Conservation (phyloP, 208 protist species). For the Trypanosoma conorhini region DNA sequence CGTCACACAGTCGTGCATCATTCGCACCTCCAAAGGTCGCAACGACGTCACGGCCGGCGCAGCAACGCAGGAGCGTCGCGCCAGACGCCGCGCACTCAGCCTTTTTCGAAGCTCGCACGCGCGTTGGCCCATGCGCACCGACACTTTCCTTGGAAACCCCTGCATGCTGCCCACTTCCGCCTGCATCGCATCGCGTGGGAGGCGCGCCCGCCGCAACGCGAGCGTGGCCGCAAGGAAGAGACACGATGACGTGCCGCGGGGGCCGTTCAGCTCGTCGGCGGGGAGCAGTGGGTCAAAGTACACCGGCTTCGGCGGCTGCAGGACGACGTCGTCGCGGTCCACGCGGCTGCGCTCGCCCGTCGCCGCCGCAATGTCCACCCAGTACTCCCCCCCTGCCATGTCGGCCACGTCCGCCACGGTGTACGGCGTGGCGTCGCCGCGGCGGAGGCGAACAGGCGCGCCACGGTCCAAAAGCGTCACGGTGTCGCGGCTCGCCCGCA, state of each 20-base stretch:
- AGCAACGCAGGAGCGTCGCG: background rate
- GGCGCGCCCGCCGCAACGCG: conserved; percentile 14
- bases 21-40: background rate
- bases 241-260: conserved; percentile 50
- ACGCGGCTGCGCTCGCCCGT: conserved; percentile 21
- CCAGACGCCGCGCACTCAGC: background rate
- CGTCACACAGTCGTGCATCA: conserved; percentile 14
- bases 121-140: conserved; percentile 10
- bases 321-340: conserved; percentile 35
- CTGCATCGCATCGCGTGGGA: background rate
- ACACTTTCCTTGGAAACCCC: conserved; percentile 7
- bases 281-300: conserved; percentile 61
- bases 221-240: conserved; percentile 50
- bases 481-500: conserved; percentile 11
- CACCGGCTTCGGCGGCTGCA: conserved; percentile 36
- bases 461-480: conserved; percentile 56
- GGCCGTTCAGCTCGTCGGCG: conserved; percentile 52
- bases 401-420: conserved; percentile 17
- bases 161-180: background rate
- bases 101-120: conserved; percentile 4
- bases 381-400: conserved; percentile 19
- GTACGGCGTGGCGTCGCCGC: conserved; percentile 18
- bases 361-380: conserved; percentile 33
- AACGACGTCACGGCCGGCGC: background rate
- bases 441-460: conserved; percentile 23